phyloP scores from a whole-genome alignment of 768 basidiomycete genomes.

The Agaricus sinodeliciosus region DNA sequence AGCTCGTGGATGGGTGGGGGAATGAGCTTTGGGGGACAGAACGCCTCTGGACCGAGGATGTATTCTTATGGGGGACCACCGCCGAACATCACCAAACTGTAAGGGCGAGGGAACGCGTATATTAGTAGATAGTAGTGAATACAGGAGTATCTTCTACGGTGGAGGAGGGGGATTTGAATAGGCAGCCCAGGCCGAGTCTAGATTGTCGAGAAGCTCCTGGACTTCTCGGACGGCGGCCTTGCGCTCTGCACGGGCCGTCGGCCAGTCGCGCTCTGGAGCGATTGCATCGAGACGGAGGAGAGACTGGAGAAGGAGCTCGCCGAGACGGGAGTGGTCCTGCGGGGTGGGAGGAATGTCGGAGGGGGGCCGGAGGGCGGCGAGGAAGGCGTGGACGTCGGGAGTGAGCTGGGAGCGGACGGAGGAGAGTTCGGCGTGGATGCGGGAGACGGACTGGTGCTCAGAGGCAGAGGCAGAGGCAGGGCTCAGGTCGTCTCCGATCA shows the following conservation, averaged over 20 bases:
- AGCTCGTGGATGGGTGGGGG: constrained; percentile 11
- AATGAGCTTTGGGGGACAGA: background rate
- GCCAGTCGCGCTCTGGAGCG: constrained; percentile 67
- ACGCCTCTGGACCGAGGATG: constrained; percentile 9
- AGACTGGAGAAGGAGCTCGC: constrained; percentile 81
- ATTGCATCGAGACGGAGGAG: constrained; percentile 84
- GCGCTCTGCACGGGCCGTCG: constrained; percentile 68
- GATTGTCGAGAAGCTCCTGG: constrained; percentile 71
- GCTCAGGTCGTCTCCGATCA: constrained; percentile 42
- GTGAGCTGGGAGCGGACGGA: constrained; percentile 46
- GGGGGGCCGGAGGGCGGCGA: constrained; percentile 20
- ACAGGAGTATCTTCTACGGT: constrained; percentile 13
- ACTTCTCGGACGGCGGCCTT: constrained; percentile 86
- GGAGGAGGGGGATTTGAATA: constrained; percentile 16
- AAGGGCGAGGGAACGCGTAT: no score
- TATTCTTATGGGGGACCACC: constrained; percentile 9
- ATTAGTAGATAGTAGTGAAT: background rate
- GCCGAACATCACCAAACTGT: constrained; percentile 15
- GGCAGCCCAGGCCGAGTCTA: constrained; percentile 66
- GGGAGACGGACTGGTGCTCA: constrained; percentile 44
- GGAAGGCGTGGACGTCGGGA: constrained; percentile 53
- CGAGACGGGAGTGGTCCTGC: constrained; percentile 48
- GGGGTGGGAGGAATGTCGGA: constrained; percentile 16
- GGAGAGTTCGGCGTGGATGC: constrained; percentile 49
- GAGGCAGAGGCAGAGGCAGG: constrained; percentile 23